Evolutionary conservation across 768 basidiomycete genomes (phyloP).

Genomic region (Candolleomyces aberdarensis): DNA sequence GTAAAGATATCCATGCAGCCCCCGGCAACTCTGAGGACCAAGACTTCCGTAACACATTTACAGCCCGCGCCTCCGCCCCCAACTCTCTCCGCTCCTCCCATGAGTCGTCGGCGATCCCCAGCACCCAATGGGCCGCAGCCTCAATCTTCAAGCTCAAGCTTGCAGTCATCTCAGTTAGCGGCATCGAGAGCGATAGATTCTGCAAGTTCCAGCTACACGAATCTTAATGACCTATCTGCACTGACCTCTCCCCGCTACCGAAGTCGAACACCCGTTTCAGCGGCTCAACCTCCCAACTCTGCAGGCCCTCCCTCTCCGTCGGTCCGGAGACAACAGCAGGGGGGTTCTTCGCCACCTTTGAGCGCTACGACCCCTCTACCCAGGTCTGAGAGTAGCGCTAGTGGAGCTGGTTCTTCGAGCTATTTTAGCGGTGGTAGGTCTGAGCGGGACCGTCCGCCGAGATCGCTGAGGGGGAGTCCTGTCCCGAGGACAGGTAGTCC

Average conservation of each 20-base stretch:
- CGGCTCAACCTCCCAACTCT: constrained; percentile 13
- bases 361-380: background rate
- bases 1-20: background rate
- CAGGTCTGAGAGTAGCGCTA: background rate
- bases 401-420: background rate
- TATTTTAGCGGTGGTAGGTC: constrained; percentile 16
- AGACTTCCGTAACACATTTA: constrained; percentile 12
- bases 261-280: constrained; percentile 26
- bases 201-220: constrained; percentile 7
- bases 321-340: constrained; percentile 20
- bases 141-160: constrained; percentile 8
- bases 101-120: constrained; percentile 24
- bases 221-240: constrained; percentile 13
- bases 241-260: constrained; percentile 14
- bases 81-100: constrained; percentile 24
- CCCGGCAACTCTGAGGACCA: background rate
- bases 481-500: constrained; percentile 32
- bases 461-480: constrained; percentile 37
- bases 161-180: background rate
- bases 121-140: constrained; percentile 4
- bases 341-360: constrained; percentile 13
- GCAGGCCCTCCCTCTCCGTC: constrained; percentile 24
- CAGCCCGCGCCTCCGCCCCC: constrained; percentile 26
- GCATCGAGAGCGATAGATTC: constrained; percentile 8
- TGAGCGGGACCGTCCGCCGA: constrained; percentile 28